phyloP scores from a whole-genome alignment of 2,329 filamentous ascomycete species.

The Clonostachys sp. region DNA sequence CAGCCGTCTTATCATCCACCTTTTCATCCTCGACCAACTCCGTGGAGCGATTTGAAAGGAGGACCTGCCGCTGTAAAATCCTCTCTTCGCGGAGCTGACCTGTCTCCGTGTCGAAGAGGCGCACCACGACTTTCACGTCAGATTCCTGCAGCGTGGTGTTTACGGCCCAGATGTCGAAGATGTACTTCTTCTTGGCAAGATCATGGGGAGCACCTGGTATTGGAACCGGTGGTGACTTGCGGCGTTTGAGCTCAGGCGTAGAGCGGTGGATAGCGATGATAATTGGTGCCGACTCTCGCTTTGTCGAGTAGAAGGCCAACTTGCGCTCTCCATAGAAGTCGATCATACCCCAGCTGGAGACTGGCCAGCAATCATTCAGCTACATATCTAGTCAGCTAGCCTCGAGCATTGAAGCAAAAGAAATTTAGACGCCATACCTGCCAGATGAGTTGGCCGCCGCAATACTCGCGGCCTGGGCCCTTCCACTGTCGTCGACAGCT shows the following conservation, averaged over 20 bases:
- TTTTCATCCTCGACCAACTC: not conserved
- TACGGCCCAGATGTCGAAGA: not conserved
- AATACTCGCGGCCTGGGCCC: slow-evolving; percentile 49
- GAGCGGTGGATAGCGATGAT: not conserved
- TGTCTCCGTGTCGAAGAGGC: not conserved
- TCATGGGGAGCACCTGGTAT: not conserved
- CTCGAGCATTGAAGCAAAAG: too few species aligned
- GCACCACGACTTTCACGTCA: not conserved
- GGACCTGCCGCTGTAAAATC: not conserved
- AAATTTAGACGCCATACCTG: slow-evolving; percentile 21
- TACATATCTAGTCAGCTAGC: not conserved
- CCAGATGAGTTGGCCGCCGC: slow-evolving; percentile 59
- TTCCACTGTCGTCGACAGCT: slow-evolving; percentile 57
- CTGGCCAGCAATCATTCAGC: slow-evolving; percentile 62
- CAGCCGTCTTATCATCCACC: not conserved
- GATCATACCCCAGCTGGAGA: not conserved
- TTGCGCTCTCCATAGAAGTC: slow-evolving; percentile 9
- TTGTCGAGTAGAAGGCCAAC: slow-evolving; percentile 8
- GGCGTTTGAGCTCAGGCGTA: not conserved
- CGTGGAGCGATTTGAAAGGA: not conserved
- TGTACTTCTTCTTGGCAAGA: not conserved
- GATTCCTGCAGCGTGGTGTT: not conserved
- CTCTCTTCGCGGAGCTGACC: not conserved
- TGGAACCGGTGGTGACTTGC: not conserved
- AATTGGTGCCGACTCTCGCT: not conserved